Evolutionary conservation across 2,329 filamentous ascomycete genomes (phyloP).

Genomic region (Neonectria ditissima): DNA sequence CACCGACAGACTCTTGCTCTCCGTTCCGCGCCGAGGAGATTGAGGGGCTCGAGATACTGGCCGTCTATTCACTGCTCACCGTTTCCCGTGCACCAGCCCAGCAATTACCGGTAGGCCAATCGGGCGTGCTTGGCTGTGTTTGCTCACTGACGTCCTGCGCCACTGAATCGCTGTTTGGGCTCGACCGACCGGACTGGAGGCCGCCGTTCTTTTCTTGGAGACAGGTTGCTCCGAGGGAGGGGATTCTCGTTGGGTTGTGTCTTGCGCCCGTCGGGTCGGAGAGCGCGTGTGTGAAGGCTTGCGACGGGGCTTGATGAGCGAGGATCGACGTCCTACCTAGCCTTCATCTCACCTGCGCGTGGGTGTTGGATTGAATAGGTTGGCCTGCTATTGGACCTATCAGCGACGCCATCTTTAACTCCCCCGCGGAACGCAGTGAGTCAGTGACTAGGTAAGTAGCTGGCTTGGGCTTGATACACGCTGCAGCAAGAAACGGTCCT

Average conservation of each 20-base stretch:
- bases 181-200: not conserved
- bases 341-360: not conserved
- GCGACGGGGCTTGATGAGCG: not conserved
- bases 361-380: not conserved
- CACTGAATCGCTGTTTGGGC: not conserved
- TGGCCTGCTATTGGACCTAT: not conserved
- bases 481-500: not conserved
- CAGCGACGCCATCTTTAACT: not conserved
- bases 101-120: not conserved
- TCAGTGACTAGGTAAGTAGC: not conserved
- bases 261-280: not conserved
- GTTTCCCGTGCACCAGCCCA: not conserved
- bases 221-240: not conserved
- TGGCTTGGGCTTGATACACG: not conserved
- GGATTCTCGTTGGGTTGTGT: not conserved
- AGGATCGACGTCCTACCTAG: not conserved
- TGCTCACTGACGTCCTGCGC: not conserved
- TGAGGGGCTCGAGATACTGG: not conserved
- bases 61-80: not conserved
- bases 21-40: not conserved
- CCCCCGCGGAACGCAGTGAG: not conserved
- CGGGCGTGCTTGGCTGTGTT: not conserved
- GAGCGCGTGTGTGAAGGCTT: not conserved
- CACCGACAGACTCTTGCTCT: not conserved
- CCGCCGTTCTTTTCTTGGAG: not conserved